phyloP scores from a whole-genome alignment of 2,329 filamentous ascomycete genomes.

The Pyrenophora seminiperda region DNA sequence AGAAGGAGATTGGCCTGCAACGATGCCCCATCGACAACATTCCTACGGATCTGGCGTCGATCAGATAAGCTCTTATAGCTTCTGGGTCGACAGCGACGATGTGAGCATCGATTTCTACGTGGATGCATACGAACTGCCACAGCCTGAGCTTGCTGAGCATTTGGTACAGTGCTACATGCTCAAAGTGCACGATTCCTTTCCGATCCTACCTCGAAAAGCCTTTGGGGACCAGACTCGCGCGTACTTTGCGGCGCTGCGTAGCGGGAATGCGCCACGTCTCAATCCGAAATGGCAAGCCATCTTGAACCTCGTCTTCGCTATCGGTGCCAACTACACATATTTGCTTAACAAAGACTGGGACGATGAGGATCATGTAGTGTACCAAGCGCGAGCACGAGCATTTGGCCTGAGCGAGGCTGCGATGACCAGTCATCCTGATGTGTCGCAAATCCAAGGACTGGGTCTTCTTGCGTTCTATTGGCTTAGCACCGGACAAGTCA shows the following conservation, averaged over 20 bases:
- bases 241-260: conserved; percentile 36
- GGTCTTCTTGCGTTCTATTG: conserved; percentile 50
- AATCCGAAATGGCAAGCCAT: conserved; percentile 47
- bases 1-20: conserved; percentile 13
- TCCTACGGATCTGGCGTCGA: conserved; percentile 23
- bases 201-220: conserved; percentile 41
- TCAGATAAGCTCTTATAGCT: conserved; percentile 39
- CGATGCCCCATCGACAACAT: conserved; percentile 7
- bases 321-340: conserved; percentile 49
- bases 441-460: conserved; percentile 48
- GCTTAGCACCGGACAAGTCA: conserved; percentile 48
- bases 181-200: conserved; percentile 48
- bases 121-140: conserved; percentile 43
- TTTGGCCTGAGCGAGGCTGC: conserved; percentile 39
- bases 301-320: conserved; percentile 51
- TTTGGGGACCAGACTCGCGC: conserved; percentile 44
- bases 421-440: conserved; percentile 42
- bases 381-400: conserved; percentile 47
- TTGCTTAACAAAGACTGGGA: conserved; percentile 36
- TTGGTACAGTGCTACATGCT: conserved; percentile 47
- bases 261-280: conserved; percentile 23
- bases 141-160: conserved; percentile 35
- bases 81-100: conserved; percentile 42
- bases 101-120: conserved; percentile 33
- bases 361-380: conserved; percentile 45